Evolutionary conservation across 768 basidiomycete genomes (phyloP), one percentile per base, ranked within the genome.

Genomic region (Phlegmacium glaucopus): DNA sequence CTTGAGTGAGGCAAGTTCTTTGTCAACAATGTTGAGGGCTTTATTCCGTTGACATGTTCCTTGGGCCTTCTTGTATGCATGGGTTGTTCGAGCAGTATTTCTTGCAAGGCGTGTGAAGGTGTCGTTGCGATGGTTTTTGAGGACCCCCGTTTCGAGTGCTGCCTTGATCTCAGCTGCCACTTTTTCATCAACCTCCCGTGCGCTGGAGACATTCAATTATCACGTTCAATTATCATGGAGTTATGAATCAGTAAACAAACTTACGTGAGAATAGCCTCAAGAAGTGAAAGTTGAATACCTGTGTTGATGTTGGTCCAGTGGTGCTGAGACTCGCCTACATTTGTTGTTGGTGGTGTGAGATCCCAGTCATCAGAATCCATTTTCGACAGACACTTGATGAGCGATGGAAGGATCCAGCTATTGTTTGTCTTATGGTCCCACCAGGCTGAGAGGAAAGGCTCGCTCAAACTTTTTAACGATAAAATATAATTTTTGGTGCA

Each of bases 381-480:
- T 7, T 38, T 45, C 1, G 56, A 62, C 12, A 49, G 51, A 4
- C 46, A 57, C 27, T 53, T 54, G 27, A 68, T 44, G n/a, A 62
- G 45, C 25, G 51, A 56, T 2, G 56, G 55, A 11, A 60, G 38
- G 18, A 60, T 57, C 57, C 58, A 62, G 2, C 16, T 52, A 39
- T 48, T 55, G n/a, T 57, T 50, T n/a, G 48, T 30, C 28, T 62
- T 62, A 42, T 58, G 61, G 4, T 38, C 40, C 60, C 60, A 61
- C 60, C 58, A 61, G 47, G 53, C 56, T 56, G 44, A 18, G 26
- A 12, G 13, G n/a, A 39, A n/a, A 2, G 9, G 15, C 3, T 15
- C 32, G 13, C 16, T 40, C 6, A 29, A 25, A 6, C 22, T 16
- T 32, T 34, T 37, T 12, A n/a, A n/a, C 18, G 15, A 6, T 27